phyloP scores from a whole-genome alignment of 148 eudicot genomes.

The Spergularia marina region DNA sequence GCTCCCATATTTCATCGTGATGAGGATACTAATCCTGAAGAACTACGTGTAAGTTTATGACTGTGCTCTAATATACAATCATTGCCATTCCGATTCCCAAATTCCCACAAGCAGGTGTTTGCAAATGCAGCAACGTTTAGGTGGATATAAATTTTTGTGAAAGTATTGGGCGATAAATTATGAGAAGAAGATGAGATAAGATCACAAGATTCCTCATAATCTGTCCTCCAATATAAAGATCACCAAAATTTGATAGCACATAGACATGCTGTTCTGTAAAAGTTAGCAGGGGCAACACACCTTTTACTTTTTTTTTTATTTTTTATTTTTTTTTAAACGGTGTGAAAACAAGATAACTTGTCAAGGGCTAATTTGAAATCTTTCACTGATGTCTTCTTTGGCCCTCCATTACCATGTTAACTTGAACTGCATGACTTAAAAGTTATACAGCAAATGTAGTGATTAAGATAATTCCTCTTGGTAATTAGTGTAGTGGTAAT shows the following conservation, averaged over 20 bases:
- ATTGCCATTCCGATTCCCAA: neutral
- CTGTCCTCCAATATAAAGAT: neutral
- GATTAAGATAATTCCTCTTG: neutral
- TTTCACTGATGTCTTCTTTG: neutral
- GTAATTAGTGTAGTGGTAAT: neutral
- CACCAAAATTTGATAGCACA: neutral
- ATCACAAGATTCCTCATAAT: too few relatives aligned
- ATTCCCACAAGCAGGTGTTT: neutral
- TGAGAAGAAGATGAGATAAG: too few relatives aligned
- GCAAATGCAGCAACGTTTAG: neutral
- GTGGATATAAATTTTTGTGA: neutral
- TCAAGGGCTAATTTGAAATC: neutral
- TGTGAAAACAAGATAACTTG: neutral
- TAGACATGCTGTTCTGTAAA: neutral
- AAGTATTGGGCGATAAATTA: too few relatives aligned
- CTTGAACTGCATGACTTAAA: neutral
- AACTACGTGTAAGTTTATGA: conserved; percentile 63
- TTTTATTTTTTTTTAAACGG: too few relatives aligned
- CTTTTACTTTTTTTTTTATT: too few relatives aligned
- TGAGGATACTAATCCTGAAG: conserved; percentile 82
- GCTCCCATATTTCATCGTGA: conserved; percentile 95
- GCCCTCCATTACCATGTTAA: neutral
- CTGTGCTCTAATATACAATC: neutral
- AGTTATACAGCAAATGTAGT: neutral
- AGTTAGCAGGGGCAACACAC: neutral